Percentiles rank a stretch among this genome's conserved stretches.
These are phyloP conservation scores for Tolypocladium guangdongense DNA, from an alignment of 2,329 filamentous ascomycete species.

Conservation along the genomic window DNA sequence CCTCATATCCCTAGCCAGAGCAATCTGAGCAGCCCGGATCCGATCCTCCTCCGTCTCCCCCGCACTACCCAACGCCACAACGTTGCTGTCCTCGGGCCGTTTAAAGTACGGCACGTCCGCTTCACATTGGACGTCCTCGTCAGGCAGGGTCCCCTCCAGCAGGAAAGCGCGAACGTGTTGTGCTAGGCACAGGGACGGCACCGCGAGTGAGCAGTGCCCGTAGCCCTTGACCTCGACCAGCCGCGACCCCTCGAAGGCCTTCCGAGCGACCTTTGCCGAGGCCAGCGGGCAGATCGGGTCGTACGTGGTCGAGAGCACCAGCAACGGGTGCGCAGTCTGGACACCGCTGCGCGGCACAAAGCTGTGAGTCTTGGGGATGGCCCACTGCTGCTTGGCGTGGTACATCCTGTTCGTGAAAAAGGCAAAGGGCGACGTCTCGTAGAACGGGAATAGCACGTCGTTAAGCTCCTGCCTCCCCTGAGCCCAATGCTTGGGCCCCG, in stretches of 20 bases:
- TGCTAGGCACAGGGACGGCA: slow-evolving; percentile 24
- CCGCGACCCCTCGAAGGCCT: slow-evolving; percentile 23
- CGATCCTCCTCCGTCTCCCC: slow-evolving; percentile 3
- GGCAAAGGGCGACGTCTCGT: slow-evolving; percentile 20
- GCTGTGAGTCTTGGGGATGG: slow-evolving; percentile 15
- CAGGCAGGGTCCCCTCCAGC: slow-evolving; percentile 25
- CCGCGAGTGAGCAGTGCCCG: slow-evolving; percentile 28
- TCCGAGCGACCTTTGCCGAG: slow-evolving; percentile 24
- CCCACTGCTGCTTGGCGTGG: slow-evolving; percentile 19
- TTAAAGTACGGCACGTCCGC: slow-evolving; percentile 27
- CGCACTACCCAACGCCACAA: not conserved
- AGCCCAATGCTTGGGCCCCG: slow-evolving; percentile 18
- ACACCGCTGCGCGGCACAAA: slow-evolving; percentile 20
- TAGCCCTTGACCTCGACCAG: slow-evolving; percentile 31
- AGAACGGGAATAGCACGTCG: slow-evolving; percentile 20
- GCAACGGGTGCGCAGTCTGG: slow-evolving; percentile 17
- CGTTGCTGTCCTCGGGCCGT: slow-evolving; percentile 11
- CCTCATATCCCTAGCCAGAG: not conserved
- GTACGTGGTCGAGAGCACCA: slow-evolving; percentile 19
- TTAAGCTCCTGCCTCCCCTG: slow-evolving; percentile 19
- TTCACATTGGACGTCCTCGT: slow-evolving; percentile 22
- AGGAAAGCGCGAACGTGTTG: slow-evolving; percentile 25
- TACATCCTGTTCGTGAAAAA: slow-evolving; percentile 17
- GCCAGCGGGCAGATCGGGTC: slow-evolving; percentile 40
- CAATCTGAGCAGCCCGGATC: slow-evolving; percentile 4